Conservation (phyloP, 495 filamentous ascomycete genomes). For the Astrothelium macrocarpum region DNA sequence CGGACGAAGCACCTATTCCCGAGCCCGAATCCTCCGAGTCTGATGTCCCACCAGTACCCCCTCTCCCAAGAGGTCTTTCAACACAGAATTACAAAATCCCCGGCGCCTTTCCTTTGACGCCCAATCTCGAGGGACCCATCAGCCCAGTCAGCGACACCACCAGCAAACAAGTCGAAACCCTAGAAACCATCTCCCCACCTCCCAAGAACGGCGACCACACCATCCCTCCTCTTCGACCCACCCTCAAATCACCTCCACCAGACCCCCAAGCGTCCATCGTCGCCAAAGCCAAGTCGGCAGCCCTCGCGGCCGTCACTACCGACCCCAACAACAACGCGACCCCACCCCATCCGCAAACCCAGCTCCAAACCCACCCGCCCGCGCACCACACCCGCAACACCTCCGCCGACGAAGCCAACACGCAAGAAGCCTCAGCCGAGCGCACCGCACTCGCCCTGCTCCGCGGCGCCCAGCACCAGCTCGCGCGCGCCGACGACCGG, state of each 20-base stretch:
- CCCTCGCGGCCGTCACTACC: not conserved
- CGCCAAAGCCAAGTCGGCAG: not conserved
- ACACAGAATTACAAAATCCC: slow-evolving; percentile 1
- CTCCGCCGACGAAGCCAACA: not conserved
- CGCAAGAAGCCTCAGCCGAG: not conserved
- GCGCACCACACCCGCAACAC: not conserved
- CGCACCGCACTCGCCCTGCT: not conserved
- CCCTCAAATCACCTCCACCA: not conserved
- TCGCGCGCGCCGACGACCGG: not conserved
- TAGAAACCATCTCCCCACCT: not conserved
- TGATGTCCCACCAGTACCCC: not conserved
- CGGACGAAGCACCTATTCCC: not conserved
- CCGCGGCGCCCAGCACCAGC: not conserved
- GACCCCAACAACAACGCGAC: not conserved
- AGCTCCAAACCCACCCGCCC: not conserved
- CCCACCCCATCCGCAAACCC: not conserved
- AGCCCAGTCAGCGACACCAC: not conserved
- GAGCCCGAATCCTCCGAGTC: not conserved
- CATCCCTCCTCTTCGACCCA: not conserved
- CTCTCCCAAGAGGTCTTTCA: not conserved
- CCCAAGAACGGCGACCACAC: not conserved
- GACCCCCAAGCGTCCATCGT: not conserved
- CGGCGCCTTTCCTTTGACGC: not conserved
- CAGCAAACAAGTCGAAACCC: not conserved
- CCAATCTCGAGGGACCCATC: not conserved